phyloP scores from a whole-genome alignment of 2,329 filamentous ascomycete species.

The Hypoxylon sp. region DNA sequence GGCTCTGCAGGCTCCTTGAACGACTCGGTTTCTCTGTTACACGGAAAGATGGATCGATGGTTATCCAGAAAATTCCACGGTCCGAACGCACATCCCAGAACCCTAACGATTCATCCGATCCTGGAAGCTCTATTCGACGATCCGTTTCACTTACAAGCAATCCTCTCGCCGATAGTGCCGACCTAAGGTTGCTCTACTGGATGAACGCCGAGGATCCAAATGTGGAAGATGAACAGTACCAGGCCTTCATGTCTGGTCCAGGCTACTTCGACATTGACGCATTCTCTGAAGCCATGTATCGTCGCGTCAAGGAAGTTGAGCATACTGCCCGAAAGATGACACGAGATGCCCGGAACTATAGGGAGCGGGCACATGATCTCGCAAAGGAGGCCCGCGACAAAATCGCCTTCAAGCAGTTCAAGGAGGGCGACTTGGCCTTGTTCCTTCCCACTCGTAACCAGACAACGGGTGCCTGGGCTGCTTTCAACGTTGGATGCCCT shows the following conservation, averaged over 20 bases:
- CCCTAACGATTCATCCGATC: conserved; percentile 71
- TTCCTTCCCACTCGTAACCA: conserved; percentile 97
- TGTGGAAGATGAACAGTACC: conserved; percentile 80
- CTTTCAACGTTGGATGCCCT: conserved; percentile 97
- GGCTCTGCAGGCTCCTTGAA: conserved; percentile 86
- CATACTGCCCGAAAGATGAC: conserved; percentile 94
- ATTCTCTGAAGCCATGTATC: conserved; percentile 87
- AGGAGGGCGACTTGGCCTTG: conserved; percentile 93
- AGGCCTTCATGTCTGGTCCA: conserved; percentile 79
- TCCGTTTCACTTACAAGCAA: conserved; percentile 69
- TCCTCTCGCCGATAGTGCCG: conserved; percentile 71
- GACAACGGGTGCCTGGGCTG: conserved; percentile 94
- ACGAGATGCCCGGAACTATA: conserved; percentile 86
- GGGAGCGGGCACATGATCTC: conserved; percentile 85
- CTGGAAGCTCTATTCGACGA: conserved; percentile 66
- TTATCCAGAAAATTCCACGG: conserved; percentile 79
- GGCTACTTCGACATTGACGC: conserved; percentile 86
- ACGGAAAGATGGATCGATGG: conserved; percentile 79
- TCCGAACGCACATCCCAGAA: conserved; percentile 72
- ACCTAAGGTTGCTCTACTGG: conserved; percentile 86
- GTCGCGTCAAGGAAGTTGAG: conserved; percentile 93
- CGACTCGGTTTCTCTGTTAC: conserved; percentile 87
- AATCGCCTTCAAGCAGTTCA: conserved; percentile 95
- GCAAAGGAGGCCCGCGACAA: conserved; percentile 94
- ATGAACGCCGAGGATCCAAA: conserved; percentile 76